phyloP scores from a whole-genome alignment of 225 moss, liverwort and hornwort species.

The Physcomitrium patens region DNA sequence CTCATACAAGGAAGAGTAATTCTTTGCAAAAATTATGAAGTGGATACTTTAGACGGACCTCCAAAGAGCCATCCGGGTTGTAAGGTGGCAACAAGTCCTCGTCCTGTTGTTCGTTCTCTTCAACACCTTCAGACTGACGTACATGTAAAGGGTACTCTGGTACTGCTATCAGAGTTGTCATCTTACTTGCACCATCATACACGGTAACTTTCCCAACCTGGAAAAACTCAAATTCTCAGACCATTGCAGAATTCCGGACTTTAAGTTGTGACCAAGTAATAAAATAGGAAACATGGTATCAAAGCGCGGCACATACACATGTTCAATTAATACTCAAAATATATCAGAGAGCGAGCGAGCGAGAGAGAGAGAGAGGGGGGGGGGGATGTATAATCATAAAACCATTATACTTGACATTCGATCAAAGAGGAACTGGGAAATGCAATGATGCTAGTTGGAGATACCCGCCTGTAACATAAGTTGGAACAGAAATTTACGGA shows the following conservation, averaged over 20 bases:
- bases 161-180: conserved; percentile 61
- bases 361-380: too few relatives aligned
- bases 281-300: conserved; percentile 5
- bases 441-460: background rate
- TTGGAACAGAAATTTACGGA: background rate
- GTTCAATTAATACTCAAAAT: conserved; percentile 1
- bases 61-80: conserved; percentile 68
- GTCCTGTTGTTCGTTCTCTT: conserved; percentile 37
- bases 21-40: background rate
- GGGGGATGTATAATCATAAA: too few relatives aligned
- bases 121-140: conserved; percentile 35
- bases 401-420: background rate
- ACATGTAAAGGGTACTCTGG: conserved; percentile 63
- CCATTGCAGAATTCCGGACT: background rate
- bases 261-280: background rate
- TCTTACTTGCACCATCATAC: conserved; percentile 37
- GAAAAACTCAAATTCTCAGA: conserved; percentile 21
- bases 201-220: conserved; percentile 79
- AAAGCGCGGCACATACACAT: conserved; percentile 1
- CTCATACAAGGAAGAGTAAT: background rate
- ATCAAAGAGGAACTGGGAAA: background rate
- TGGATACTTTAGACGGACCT: conserved; percentile 43
- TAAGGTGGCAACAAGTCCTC: conserved; percentile 64
- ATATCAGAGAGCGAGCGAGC: too few relatives aligned
- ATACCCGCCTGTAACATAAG: background rate